These are phyloP conservation scores for Juncus inflexus DNA, from an alignment of 176 grass and related monocot genomes.

Conservation along the genomic window DNA sequence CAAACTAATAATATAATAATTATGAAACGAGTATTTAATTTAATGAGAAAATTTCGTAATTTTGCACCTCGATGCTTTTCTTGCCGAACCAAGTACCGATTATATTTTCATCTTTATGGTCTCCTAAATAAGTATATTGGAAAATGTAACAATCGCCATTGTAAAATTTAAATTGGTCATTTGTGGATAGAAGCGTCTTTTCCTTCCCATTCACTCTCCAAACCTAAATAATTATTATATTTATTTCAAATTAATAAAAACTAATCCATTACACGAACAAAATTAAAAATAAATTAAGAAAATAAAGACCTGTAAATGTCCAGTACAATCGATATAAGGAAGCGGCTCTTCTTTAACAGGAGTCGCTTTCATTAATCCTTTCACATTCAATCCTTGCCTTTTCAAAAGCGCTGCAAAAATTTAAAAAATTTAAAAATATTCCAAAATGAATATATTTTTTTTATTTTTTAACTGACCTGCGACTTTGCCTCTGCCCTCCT, in stretches of 20 bases:
- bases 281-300: constrained; percentile 8
- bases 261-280: not conserved
- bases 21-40: not conserved
- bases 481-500: constrained; percentile 98
- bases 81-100: constrained; percentile 97
- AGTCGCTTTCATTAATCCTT: constrained; percentile 69
- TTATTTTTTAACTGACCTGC: constrained; percentile 38
- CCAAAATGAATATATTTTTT: not conserved
- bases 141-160: constrained; percentile 97
- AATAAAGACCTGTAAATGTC: constrained; percentile 69
- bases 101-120: constrained; percentile 74
- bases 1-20: constrained; percentile 4
- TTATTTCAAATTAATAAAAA: not conserved
- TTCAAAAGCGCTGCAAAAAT: constrained; percentile 74
- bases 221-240: constrained; percentile 42
- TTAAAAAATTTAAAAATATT: constrained; percentile 23
- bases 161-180: constrained; percentile 96
- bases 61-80: constrained; percentile 73
- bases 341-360: constrained; percentile 88
- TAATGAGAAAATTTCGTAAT: not conserved
- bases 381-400: constrained; percentile 89
- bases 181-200: constrained; percentile 74
- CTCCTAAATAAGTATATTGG: constrained; percentile 92
- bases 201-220: constrained; percentile 82
- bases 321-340: constrained; percentile 96